A percentile compares a stretch with the other conserved stretches of the same genome.
Evolutionary conservation across 2,329 filamentous ascomycete species (phyloP).

Genomic region (Botrytis squamosa): DNA sequence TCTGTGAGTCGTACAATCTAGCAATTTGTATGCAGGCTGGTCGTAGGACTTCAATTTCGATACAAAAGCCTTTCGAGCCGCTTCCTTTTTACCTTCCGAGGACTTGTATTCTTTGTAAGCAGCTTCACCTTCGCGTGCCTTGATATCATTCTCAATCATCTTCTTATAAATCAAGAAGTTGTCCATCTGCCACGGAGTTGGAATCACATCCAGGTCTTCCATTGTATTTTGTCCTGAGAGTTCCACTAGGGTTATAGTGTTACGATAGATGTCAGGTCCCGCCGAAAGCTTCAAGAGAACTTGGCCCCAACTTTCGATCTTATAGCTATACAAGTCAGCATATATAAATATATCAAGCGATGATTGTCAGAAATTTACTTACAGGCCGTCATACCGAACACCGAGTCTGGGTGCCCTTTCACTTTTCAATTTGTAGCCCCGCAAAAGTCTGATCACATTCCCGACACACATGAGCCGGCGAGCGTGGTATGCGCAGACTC

Average conservation of each 20-base stretch:
- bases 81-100: slow-evolving; percentile 24
- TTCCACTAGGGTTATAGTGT: slow-evolving; percentile 50
- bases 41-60: slow-evolving; percentile 22
- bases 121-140: slow-evolving; percentile 43
- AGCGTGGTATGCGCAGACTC: slow-evolving; percentile 48
- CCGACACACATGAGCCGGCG: slow-evolving; percentile 51
- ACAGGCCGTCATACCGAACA: slow-evolving; percentile 59
- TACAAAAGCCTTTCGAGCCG: slow-evolving; percentile 17
- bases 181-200: slow-evolving; percentile 54
- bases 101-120: slow-evolving; percentile 33
- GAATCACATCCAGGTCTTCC: slow-evolving; percentile 44
- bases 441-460: slow-evolving; percentile 50
- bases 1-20: slow-evolving; percentile 5
- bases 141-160: slow-evolving; percentile 42
- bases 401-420: slow-evolving; percentile 52
- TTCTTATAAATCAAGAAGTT: slow-evolving; percentile 55
- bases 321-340: slow-evolving; percentile 40
- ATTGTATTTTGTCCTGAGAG: slow-evolving; percentile 45
- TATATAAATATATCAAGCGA: too few relatives aligned
- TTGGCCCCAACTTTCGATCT: slow-evolving; percentile 48
- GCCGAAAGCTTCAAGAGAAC: slow-evolving; percentile 40
- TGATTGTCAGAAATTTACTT: slow-evolving; percentile 35
- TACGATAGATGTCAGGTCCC: slow-evolving; percentile 44
- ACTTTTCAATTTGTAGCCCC: slow-evolving; percentile 52
- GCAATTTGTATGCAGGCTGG: not conserved